Evolutionary conservation across 2,329 filamentous ascomycete species (phyloP), one percentile per base, ranked within the genome.

Genomic region (Pestalotiopsis sp.): DNA sequence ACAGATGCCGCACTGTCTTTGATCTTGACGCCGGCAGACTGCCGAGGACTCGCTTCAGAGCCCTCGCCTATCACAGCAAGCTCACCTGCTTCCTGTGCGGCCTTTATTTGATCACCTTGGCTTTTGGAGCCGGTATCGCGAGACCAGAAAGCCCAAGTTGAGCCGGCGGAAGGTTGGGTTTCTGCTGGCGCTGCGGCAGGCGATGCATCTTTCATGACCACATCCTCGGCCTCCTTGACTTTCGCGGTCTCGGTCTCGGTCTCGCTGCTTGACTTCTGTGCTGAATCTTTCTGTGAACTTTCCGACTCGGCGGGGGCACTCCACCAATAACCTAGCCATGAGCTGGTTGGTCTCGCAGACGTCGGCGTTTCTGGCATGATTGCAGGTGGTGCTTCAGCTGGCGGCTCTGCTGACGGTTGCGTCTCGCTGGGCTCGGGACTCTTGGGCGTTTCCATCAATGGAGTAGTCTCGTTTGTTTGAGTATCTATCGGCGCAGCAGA

Each of bases 141-240:
- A 14, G 91, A 93, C 92, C 92, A 95, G 72, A 95, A 95, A 0
- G 91, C 92, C 93, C 93, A 95, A 0, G 91, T 92, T 0, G 92
- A 92, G 13, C 87, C 88, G 20, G 84, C 82, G 17, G 85, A 82
- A 4, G 84, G 84, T n/a, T 67, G 80, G 67, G 45, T 68, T 68
- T 59, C 69, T 63, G 59, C 56, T 31, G 71, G 60, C 41, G 75
- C 70, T 9, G 77, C 75, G 14, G 77, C 66, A 14, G 78, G 68
- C 4, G 80, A 75, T 2, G 81, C 81, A 72, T 87, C 83, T 61
- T 82, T 68, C 80, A 84, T 78, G 71, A 81, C 73, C 72, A 85
- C 75, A 71, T 86, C 82, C 5, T 82, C 79, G 1, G 78, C 70
- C 39, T 79, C 75, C 39, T 81, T 79, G 2, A 73, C 62, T 65